Percentiles rank a stretch among this genome's conserved stretches.
Conservation (phyloP, 495 filamentous ascomycete genomes). For the Cercophora samala region DNA sequence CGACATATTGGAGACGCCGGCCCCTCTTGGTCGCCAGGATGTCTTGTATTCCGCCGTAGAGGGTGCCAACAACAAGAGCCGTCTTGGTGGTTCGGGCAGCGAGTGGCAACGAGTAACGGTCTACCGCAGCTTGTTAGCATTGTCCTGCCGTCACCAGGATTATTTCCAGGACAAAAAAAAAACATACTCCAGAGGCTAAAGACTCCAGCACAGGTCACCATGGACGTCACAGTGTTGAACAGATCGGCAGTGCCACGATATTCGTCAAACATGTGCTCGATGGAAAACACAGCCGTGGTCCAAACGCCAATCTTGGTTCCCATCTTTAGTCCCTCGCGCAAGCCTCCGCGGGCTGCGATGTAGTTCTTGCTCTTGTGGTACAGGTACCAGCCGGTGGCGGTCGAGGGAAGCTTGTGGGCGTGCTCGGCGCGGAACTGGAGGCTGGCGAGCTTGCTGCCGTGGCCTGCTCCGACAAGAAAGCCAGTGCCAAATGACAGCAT, state of each 20-base stretch:
- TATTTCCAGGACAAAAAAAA: constrained; percentile 3
- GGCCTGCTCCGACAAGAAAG: constrained; percentile 62
- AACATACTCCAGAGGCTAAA: constrained; percentile 82
- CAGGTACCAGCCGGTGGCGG: constrained; percentile 86
- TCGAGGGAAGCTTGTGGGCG: constrained; percentile 80
- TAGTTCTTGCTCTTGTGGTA: constrained; percentile 99
- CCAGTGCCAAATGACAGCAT: constrained; percentile 61
- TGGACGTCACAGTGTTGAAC: constrained; percentile 72
- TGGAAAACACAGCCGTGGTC: constrained; percentile 64
- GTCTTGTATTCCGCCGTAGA: constrained; percentile 78
- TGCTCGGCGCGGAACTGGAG: constrained; percentile 89
- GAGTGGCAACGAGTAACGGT: constrained; percentile 75
- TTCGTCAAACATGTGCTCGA: constrained; percentile 82
- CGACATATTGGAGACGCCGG: constrained; percentile 66
- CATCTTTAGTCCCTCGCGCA: constrained; percentile 73
- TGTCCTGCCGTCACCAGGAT: neutral
- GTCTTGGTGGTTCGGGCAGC: constrained; percentile 80
- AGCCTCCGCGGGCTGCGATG: constrained; percentile 65
- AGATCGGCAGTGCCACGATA: constrained; percentile 69
- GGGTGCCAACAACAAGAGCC: constrained; percentile 71
- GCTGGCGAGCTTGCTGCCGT: constrained; percentile 68
- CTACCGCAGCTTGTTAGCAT: constrained; percentile 43
- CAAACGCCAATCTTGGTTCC: constrained; percentile 65
- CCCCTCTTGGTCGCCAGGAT: constrained; percentile 52
- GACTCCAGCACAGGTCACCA: constrained; percentile 72